Base-by-base conservation (phyloP, 495 filamentous ascomycete genomes). In the Penicillium crystallinum region DNA sequence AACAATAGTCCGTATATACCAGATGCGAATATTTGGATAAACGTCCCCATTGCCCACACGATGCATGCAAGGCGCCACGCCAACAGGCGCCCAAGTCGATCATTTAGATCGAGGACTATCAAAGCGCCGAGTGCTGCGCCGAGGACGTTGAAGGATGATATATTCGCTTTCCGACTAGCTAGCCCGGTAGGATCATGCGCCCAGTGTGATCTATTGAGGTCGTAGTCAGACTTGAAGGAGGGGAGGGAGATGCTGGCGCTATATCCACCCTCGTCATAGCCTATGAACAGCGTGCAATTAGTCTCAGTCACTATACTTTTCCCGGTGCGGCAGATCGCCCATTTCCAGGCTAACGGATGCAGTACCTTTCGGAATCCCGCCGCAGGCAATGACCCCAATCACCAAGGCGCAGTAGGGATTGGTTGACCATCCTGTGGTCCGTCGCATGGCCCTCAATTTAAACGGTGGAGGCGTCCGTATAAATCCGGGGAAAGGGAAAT, bases 211-310 rank as follows among this genome's bases (percentile, higher is more conserved):
- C 49, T 36, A n/a, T 56, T 10, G 27, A 76, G 68, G 45, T 75
- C 66, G 61, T 62, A 76, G 44, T 76, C 73, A 54, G 59, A 52
- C 42, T 42, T 54, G 55, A 77, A 77, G 1, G 73, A 73, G 14
- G 59, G 50, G 14, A 77, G 58, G 40, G 64, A 62, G 33, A 72
- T 59, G 35, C 69, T 73, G 45, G 71, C 71, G 46, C 74, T 77
- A 57, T 65, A 76, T 22, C 73, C 74, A 52, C 73, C 74, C 53
- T 77, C 74, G 53, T 77, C 74, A 52, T 77, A 76, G 48, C 74
- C 72, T 76, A 46, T n/a, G 53, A 18, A 35, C 3, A 22, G 19
- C 6, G 14, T 4, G 7, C 45, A 35, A 22, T 62, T 22, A 59
- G 52, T 17, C 6, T 15, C 31, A 23, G 23, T 36, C 18, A n/a